These are phyloP conservation scores for Macadamia integrifolia DNA, from an alignment of 164 flowering plant species.

Conservation along the genomic window DNA sequence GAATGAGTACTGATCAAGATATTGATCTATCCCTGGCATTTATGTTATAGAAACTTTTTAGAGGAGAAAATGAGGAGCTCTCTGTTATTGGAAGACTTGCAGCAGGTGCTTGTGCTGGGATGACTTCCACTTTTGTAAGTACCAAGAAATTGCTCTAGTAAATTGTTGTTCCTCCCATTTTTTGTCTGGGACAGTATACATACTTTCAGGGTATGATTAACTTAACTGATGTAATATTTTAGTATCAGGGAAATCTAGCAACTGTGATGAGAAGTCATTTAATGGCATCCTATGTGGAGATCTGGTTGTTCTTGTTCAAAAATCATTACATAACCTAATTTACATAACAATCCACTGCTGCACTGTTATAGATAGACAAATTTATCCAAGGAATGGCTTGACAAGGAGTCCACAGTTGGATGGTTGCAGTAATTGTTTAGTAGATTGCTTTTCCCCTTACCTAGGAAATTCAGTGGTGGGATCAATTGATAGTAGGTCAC, in stretches of 20 bases:
- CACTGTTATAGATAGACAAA: background rate
- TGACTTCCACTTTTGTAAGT: constrained; percentile 97
- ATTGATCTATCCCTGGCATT: constrained; percentile 6
- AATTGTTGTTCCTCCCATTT: background rate
- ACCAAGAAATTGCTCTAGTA: background rate
- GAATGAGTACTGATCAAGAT: constrained; percentile 2
- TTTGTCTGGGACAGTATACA: background rate
- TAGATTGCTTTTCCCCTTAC: no score
- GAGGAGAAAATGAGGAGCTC: constrained; percentile 68
- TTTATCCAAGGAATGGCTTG: no score
- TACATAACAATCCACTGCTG: background rate
- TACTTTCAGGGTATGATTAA: background rate
- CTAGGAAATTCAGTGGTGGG: background rate
- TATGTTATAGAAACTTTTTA: constrained; percentile 62
- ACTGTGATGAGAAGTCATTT: background rate
- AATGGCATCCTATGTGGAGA: background rate
- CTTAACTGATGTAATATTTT: no score
- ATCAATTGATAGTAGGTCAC: background rate
- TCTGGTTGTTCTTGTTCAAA: background rate
- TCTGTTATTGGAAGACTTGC: constrained; percentile 89
- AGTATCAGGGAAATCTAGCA: no score
- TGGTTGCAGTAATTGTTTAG: no score
- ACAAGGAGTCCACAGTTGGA: no score
- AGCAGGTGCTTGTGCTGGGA: constrained; percentile 99
- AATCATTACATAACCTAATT: background rate